Evolutionary conservation across 495 filamentous ascomycete species (phyloP), one percentile per base, ranked within the genome.

Genomic region (Endocarpon pusillum): DNA sequence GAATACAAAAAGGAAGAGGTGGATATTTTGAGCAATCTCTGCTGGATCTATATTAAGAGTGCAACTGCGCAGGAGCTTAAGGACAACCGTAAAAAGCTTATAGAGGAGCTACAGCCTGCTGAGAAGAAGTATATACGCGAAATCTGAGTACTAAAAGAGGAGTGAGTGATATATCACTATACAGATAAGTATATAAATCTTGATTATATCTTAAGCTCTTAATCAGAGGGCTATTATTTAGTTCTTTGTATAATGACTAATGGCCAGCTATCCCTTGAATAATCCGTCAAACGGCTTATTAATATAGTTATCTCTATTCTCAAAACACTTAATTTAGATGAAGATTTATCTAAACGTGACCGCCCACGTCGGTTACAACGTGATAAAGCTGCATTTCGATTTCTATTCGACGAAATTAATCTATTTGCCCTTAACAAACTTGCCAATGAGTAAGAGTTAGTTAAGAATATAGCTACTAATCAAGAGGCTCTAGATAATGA

Each of bases 111-210:
- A 15, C 15, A 32, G 28, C 28, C 28, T 32, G 5, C n/a, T n/a
- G n/a, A n/a, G n/a, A n/a, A n/a, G n/a, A n/a, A n/a, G n/a, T n/a
- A n/a, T n/a, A n/a, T n/a, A 15, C 28, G n/a, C 9, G 14, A 32
- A 17, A 32, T 15, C 19, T 32, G 28, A 17, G 28, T 32, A 5
- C 28, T 17, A 32, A 32, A 32, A 32, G 28, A 32, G n/a, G 28
- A 32, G 14, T 15, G 28, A 17, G 28, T 32, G 15, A 32, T 32
- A 15, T 8, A 8, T 8, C 14, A 12, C 5, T 32, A 32, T 5
- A 32, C 12, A 12, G 14, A 17, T 8, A 17, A 12, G 15, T 32
- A 32, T 32, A 12, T 17, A 32, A 32, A 32, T 32, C 28, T 32
- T 32, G 28, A 17, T 12, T 12, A 12, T 17, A 32, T 17, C 12